Percentiles rank a stretch among this genome's conserved stretches.
Evolutionary conservation across 2,329 filamentous ascomycete species (phyloP).

Genomic region (Ophiocordyceps camponoti-saundersi): DNA sequence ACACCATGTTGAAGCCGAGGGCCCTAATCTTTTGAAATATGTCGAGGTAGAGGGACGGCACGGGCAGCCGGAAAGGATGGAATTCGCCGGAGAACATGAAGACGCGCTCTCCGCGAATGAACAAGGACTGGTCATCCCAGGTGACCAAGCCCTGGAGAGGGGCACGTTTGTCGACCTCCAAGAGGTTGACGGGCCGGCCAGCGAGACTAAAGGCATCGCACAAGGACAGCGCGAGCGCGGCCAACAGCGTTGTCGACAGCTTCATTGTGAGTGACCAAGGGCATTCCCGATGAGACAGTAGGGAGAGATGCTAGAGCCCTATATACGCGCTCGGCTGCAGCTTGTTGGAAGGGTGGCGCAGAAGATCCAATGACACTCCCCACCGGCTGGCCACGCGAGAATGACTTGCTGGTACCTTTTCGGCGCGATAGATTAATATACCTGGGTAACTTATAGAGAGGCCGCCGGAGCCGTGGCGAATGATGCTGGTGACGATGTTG

Average conservation of each 20-base stretch:
- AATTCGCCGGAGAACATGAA: slow-evolving; percentile 61
- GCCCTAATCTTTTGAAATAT: slow-evolving; percentile 72
- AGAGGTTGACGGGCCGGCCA: slow-evolving; percentile 6
- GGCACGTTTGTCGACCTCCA: slow-evolving; percentile 9
- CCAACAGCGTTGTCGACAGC: slow-evolving; percentile 3
- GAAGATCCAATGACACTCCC: neutral
- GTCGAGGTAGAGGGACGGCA: slow-evolving; percentile 41
- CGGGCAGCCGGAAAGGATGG: slow-evolving; percentile 43
- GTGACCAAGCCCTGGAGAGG: slow-evolving; percentile 30
- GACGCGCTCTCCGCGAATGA: slow-evolving; percentile 50
- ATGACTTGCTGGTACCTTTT: too few relatives aligned
- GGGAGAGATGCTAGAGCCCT: neutral
- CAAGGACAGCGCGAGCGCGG: slow-evolving; percentile 3
- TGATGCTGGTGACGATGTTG: too few relatives aligned
- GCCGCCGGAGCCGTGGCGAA: neutral
- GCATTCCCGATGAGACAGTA: neutral
- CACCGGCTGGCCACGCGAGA: neutral
- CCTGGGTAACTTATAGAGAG: neutral
- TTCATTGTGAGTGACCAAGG: slow-evolving; percentile 7
- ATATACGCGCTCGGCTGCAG: neutral
- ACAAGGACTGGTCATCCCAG: slow-evolving; percentile 57
- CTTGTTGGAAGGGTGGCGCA: neutral
- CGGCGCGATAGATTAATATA: neutral
- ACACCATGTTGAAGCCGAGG: slow-evolving; percentile 62
- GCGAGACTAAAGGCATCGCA: slow-evolving; percentile 5